These are phyloP conservation scores for Annulohypoxylon moriforme DNA, from an alignment of 495 filamentous ascomycete genomes.

Conservation along the genomic window DNA sequence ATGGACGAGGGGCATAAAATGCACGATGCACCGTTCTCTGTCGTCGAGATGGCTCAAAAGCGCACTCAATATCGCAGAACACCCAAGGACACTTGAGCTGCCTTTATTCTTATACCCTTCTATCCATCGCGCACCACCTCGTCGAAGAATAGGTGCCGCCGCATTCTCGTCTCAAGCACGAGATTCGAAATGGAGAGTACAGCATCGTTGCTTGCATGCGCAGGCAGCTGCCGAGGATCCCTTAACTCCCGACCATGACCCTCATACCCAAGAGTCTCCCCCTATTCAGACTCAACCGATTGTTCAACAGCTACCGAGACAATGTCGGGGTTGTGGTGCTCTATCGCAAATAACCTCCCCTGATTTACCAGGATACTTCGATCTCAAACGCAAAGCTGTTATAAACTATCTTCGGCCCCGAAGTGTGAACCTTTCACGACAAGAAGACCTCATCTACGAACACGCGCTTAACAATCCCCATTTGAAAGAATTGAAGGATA, in stretches of 20 bases:
- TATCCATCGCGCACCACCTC: constrained; percentile 32
- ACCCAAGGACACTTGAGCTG: constrained; percentile 46
- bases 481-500: constrained; percentile 53
- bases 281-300: constrained; percentile 12
- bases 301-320: constrained; percentile 59
- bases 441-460: constrained; percentile 52
- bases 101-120: constrained; percentile 61
- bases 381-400: constrained; percentile 63
- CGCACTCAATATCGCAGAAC: constrained; percentile 54
- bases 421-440: constrained; percentile 36
- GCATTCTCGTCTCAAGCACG: constrained; percentile 25
- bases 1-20: constrained; percentile 45
- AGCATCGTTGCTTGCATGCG: constrained; percentile 48
- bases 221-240: constrained; percentile 26
- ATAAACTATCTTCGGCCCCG: constrained; percentile 56
- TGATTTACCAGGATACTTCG: constrained; percentile 82
- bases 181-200: constrained; percentile 38
- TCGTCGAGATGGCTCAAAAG: constrained; percentile 57
- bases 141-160: constrained; percentile 21
- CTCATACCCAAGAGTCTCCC: not conserved
- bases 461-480: constrained; percentile 55
- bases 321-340: constrained; percentile 92
- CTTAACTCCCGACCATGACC: not conserved
- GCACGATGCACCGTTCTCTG: constrained; percentile 64
- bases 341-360: constrained; percentile 76